phyloP scores from a whole-genome alignment of 176 grass and related monocot genomes.

The Coix lacrymajobi region DNA sequence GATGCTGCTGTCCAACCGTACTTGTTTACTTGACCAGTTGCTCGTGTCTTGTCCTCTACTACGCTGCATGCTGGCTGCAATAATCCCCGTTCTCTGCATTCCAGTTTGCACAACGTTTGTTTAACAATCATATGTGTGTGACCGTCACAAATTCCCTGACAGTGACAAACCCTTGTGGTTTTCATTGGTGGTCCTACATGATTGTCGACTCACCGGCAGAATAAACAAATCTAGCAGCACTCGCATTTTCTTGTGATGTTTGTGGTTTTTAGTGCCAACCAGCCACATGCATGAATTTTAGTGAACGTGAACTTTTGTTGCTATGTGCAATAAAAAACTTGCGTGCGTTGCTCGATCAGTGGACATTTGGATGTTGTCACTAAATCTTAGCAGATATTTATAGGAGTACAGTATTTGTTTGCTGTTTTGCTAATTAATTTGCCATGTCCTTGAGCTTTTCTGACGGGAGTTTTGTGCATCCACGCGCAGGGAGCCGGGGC shows the following conservation, averaged over 20 bases:
- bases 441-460: neutral
- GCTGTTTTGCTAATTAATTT: neutral
- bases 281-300: neutral
- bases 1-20: conserved; percentile 19
- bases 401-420: neutral
- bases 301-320: neutral
- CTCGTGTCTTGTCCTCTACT: conserved; percentile 16
- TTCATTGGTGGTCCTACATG: conserved; percentile 1
- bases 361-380: neutral
- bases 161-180: conserved; percentile 6
- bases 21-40: neutral
- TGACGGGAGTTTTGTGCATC: conserved; percentile 5
- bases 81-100: neutral
- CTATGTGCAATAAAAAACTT: neutral
- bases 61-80: neutral
- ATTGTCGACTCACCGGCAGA: neutral
- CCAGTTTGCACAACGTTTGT: conserved; percentile 4
- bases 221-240: neutral
- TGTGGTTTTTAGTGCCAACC: neutral
- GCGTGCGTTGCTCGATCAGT: neutral
- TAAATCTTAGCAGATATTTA: neutral
- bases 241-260: neutral
- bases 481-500: conserved; percentile 65
- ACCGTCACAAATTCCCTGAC: neutral
- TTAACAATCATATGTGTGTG: neutral